phyloP scores from a whole-genome alignment of 805 yeast genomes.

The Candida yuanshanica region DNA sequence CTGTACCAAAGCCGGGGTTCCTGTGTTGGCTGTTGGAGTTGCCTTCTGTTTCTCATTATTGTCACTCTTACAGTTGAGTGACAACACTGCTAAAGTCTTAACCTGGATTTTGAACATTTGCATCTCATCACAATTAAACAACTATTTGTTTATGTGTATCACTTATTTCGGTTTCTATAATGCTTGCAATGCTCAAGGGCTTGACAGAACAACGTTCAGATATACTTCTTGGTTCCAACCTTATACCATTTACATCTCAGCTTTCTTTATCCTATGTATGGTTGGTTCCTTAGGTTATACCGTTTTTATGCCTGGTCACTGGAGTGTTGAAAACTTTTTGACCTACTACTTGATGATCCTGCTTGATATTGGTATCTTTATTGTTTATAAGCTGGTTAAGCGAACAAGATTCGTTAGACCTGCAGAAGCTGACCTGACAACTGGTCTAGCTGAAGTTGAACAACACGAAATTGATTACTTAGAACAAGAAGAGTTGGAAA shows the following conservation, averaged over 20 bases:
- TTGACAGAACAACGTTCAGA: slow-evolving; percentile 33
- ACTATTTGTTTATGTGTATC: slow-evolving; percentile 50
- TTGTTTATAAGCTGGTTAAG: slow-evolving; percentile 43
- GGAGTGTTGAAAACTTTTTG: slow-evolving; percentile 58
- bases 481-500: slow-evolving; percentile 6
- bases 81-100: slow-evolving; percentile 55
- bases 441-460: slow-evolving; percentile 26
- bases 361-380: slow-evolving; percentile 38
- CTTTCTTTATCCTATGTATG: slow-evolving; percentile 42
- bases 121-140: slow-evolving; percentile 61
- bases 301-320: slow-evolving; percentile 62
- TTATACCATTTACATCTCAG: slow-evolving; percentile 44
- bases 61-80: slow-evolving; percentile 60
- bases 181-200: slow-evolving; percentile 49
- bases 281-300: slow-evolving; percentile 60
- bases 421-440: slow-evolving; percentile 44
- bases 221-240: slow-evolving; percentile 58
- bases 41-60: slow-evolving; percentile 54
- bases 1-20: slow-evolving; percentile 65
- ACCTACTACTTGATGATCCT: slow-evolving; percentile 72
- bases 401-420: slow-evolving; percentile 41
- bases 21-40: slow-evolving; percentile 58
- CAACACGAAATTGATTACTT: slow-evolving; percentile 38
- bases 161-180: slow-evolving; percentile 60
- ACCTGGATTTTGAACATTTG: slow-evolving; percentile 67